Base-by-base conservation (phyloP, 257 asterid species). In the Nicotiana attenuata region DNA sequence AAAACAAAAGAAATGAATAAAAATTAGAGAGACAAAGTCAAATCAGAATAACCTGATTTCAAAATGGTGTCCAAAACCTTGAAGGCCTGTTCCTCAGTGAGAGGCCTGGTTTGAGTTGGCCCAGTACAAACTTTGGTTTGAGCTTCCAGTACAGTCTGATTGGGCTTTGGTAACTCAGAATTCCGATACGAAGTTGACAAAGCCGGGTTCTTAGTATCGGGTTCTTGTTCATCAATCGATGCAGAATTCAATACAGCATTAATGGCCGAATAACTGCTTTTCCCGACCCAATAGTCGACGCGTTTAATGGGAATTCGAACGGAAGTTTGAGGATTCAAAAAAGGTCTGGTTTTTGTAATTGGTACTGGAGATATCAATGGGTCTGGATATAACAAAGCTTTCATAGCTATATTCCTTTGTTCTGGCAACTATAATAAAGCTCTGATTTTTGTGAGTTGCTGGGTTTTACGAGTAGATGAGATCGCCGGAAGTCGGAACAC, bases 61-160 rank as follows among this genome's bases (percentile, higher is more conserved):
- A 94, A 83, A 81, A 96, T 94, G 41, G 97, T 92, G 31, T 94
- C 96, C 28, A 96, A 86, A 81, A 94, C 99, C 88, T 92, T 94
- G 85, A 91, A 93, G 84, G 99, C 98, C 82, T 96, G 95, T 81
- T 92, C 97, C 35, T 90, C 97, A 84, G 81, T 88, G 52, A 96
- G 99, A 71, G 98, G 97, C 90, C 84, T 92, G 82, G 99, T 94
- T 75, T 92, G 98, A 35, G 97, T 96, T 45, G 99, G 99, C 17
- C 98, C 97, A 3, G 98, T 96, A 83, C 99, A 96, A 69, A 96
- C 97, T 92, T 88, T 94, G 41, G 93, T 89, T 80, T 94, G 99
- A 22, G 98, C 98, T 31, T 96, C 98, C 83, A 94, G 83, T 47
- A 96, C 97, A 76, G 95, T 92, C 85, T 88, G 96, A 78, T 94